phyloP scores from a whole-genome alignment of 116 monocot genomes.

The Dioscorea cayenensis region DNA sequence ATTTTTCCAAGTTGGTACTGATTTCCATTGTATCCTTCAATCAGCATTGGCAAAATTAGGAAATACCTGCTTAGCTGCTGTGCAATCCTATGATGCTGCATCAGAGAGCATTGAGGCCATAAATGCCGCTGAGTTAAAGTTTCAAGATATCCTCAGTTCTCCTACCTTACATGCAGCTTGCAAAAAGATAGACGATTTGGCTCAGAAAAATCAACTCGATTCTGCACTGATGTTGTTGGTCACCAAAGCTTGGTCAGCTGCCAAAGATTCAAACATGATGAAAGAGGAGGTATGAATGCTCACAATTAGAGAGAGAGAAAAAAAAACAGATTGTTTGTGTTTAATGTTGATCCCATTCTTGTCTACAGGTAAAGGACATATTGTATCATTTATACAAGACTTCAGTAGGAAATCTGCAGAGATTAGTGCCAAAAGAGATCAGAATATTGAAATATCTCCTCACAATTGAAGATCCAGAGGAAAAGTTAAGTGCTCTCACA shows the following conservation, averaged over 20 bases:
- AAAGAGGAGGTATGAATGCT: conserved; percentile 67
- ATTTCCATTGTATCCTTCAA: conserved; percentile 12
- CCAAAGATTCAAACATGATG: conserved; percentile 84
- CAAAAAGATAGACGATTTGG: conserved; percentile 83
- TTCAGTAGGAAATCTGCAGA: conserved; percentile 78
- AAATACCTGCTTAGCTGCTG: conserved; percentile 75
- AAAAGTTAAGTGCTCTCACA: conserved; percentile 42
- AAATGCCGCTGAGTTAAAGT: conserved; percentile 82
- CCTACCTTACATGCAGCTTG: conserved; percentile 74
- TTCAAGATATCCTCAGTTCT: conserved; percentile 82
- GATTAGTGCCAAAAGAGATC: conserved; percentile 89
- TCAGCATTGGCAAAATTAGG: conserved; percentile 64
- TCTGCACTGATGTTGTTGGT: conserved; percentile 87
- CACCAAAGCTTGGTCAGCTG: conserved; percentile 91
- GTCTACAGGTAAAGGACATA: conserved; percentile 70
- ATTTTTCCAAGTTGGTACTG: not conserved
- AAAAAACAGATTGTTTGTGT: not conserved
- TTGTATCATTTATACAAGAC: conserved; percentile 85
- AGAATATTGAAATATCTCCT: conserved; percentile 87
- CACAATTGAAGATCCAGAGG: conserved; percentile 68
- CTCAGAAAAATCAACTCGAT: conserved; percentile 87
- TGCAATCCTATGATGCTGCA: conserved; percentile 81
- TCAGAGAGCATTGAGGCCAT: conserved; percentile 76
- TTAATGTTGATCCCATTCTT: not conserved
- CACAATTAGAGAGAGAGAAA: not conserved